Evolutionary conservation across 225 moss, liverwort and hornwort species (phyloP), one percentile per base, ranked within the genome.

Genomic region (Neckera pumila): DNA sequence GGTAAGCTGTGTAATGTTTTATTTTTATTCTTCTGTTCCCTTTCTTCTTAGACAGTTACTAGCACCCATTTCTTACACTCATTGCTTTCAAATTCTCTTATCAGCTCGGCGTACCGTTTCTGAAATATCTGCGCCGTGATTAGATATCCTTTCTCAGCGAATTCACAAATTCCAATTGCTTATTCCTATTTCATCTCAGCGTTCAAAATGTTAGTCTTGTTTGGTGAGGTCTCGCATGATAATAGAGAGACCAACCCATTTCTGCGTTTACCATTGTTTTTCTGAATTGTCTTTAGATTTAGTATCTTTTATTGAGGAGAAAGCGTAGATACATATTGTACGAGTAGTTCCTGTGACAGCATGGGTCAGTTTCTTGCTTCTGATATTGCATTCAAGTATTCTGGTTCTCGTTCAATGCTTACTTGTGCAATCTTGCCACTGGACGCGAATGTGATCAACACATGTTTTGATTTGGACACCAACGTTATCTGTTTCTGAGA

Each of bases 1-100:
- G 96, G 98, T 96, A 90, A 91, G 90, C 43, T 88, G 42, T 78
- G 79, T 83, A 79, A 67, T 70, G 17, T 53, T 60, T 54, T 63
- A 6, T 51, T 83, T 82, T 11, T 26, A 1, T 40, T 26, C 6
- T 47, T 78, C 83, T n/a, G 22, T 66, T 78, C 36, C 57, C n/a
- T 58, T 62, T 26, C 28, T 83, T 83, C 59, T 40, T 20, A 63
- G 53, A 54, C 76, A 54, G 74, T 79, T 60, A 69, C 47, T 42
- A 74, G 56, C 69, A 43, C 42, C 67, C 34, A 31, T 54, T 88
- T 58, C 54, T 86, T 66, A 73, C 65, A 25, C 47, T 53, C 80
- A 82, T 58, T 77, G 65, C 79, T 65, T 79, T 60, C 59, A 64
- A 56, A 72, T 42, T 79, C 36, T 86, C 75, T 87, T 69, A 31